Evolutionary conservation across 2,329 filamentous ascomycete species (phyloP), one percentile per base, ranked within the genome.

Genomic region (Peltaster fructicola): DNA sequence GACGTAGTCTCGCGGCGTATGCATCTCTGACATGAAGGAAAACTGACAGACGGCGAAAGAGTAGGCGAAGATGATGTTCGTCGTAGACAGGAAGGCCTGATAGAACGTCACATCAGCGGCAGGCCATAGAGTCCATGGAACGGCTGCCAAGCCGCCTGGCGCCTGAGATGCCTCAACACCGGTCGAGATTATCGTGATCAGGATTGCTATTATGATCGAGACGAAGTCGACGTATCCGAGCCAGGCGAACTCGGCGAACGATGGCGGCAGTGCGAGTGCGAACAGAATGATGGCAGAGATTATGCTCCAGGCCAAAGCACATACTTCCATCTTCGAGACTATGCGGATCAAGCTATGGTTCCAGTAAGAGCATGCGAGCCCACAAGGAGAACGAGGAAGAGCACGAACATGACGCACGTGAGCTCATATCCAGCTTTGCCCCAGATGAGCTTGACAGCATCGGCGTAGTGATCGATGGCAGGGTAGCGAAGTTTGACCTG

Each of bases 51-150:
- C 53, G 27, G 54, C 53, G 35, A 59, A 59, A 16, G 51, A 53
- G 41, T 58, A 60, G 29, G 76, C 73, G 38, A 82, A 73, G 34
- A 77, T 61, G 29, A 81, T 80, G 53, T 80, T 79, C 40, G 61
- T 65, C 24, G 74, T 61, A n/a, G 68, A 62, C 8, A 71, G 58
- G 46, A 77, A 73, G n/a, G 56, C 69, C 20, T 64, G 54, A 27
- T 57, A 54, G 23, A 76, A 47, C 11, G 47, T 43, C 4, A 44
- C 44, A 18, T 39, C 40, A 8, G 34, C 29, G 3, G 44, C 40
- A 13, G 49, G 47, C 44, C 47, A 51, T 6, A 41, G 31, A 10
- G 36, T 34, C 48, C 48, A 52, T 17, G 43, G 30, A 2, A 51
- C 47, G 8, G 30, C 40, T 8, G 36, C 30, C 9, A 49, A 30